Evolutionary conservation across 306 rosid genomes (phyloP).

Genomic region (Cucurbita pepo): DNA sequence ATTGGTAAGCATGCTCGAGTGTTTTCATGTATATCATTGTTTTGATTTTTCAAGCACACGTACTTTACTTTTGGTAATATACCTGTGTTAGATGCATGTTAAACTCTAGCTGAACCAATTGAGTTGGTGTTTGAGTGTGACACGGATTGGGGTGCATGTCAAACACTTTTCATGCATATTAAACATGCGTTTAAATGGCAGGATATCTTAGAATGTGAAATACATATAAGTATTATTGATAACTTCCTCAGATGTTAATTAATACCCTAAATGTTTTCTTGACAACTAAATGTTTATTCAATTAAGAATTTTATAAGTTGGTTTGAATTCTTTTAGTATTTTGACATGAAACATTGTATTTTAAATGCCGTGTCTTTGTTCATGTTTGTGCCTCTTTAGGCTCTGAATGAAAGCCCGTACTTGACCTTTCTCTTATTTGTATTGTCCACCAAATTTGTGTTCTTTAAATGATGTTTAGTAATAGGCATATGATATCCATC

Average conservation of each 20-base stretch:
- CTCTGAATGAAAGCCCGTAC: too few relatives aligned
- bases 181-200: neutral
- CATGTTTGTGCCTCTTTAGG: too few relatives aligned
- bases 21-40: neutral
- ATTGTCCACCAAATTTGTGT: neutral
- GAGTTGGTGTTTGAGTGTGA: neutral
- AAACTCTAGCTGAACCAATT: neutral
- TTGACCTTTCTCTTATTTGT: too few relatives aligned
- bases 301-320: too few relatives aligned
- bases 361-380: too few relatives aligned
- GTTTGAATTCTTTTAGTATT: too few relatives aligned
- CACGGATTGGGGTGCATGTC: neutral
- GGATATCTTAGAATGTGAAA: too few relatives aligned
- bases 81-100: neutral
- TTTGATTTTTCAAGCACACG: neutral
- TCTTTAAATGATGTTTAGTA: neutral
- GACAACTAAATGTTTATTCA: too few relatives aligned
- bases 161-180: neutral
- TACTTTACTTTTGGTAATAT: neutral
- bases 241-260: too few relatives aligned
- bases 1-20: neutral
- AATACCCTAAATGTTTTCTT: too few relatives aligned
- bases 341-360: too few relatives aligned
- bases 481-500: neutral
- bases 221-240: too few relatives aligned